Evolutionary conservation across 1,139 yeast species (phyloP).

Genomic region (Pneumocystis oryctolagi): DNA sequence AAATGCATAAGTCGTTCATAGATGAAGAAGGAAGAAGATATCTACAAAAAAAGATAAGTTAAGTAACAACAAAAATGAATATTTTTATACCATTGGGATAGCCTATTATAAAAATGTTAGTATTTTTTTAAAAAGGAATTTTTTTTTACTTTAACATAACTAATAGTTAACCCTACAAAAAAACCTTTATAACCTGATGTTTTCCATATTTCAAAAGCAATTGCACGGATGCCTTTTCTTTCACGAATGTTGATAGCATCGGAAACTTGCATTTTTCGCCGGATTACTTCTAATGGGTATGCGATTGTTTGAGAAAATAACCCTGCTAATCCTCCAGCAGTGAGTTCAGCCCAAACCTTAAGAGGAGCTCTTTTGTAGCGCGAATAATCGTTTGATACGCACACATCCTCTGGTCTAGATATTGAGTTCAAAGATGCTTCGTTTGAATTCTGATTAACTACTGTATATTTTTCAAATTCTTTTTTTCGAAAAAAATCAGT

Average conservation of each 20-base stretch:
- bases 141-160: conserved; percentile 63
- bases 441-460: conserved; percentile 19
- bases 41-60: not conserved
- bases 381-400: not conserved
- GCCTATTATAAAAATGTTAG: not conserved
- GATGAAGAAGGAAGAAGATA: not conserved
- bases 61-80: not conserved
- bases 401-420: not conserved
- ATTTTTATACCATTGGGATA: not conserved
- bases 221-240: conserved; percentile 39
- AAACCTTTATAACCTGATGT: conserved; percentile 59
- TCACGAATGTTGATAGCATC: conserved; percentile 57
- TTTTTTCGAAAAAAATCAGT: conserved; percentile 69
- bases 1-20: not conserved
- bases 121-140: not conserved
- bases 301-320: conserved; percentile 92
- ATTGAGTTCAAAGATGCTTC: not conserved
- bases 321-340: conserved; percentile 93
- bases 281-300: conserved; percentile 87
- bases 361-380: conserved; percentile 36
- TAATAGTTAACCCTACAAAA: conserved; percentile 86
- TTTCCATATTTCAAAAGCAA: conserved; percentile 24
- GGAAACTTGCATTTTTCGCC: conserved; percentile 93
- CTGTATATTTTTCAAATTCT: conserved; percentile 41
- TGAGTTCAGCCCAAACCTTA: conserved; percentile 76